phyloP scores from a whole-genome alignment of 164 flowering plant species.

The Nelumbo lutea region DNA sequence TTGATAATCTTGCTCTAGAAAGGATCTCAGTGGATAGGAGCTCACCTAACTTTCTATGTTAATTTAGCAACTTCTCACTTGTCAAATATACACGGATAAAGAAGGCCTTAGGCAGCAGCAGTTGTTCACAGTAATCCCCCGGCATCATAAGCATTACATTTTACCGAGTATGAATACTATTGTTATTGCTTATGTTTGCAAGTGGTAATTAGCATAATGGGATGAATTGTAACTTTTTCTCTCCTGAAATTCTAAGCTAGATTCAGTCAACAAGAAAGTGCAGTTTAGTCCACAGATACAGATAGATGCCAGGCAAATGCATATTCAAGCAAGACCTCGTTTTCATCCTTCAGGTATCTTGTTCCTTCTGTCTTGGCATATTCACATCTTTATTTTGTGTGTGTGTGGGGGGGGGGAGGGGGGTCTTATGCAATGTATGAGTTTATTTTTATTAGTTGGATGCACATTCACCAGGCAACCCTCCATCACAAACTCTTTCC shows the following conservation, averaged over 20 bases:
- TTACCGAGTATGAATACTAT: slow-evolving; percentile 67
- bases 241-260: slow-evolving; percentile 29
- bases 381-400: not conserved
- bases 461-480: slow-evolving; percentile 36
- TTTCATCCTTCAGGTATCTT: slow-evolving; percentile 61
- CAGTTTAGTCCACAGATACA: slow-evolving; percentile 65
- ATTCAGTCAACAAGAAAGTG: slow-evolving; percentile 70
- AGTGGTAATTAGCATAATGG: not conserved
- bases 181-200: slow-evolving; percentile 2
- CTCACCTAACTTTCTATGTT: slow-evolving; percentile 19
- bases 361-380: slow-evolving; percentile 3
- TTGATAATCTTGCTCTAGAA: not conserved
- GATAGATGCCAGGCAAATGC: slow-evolving; percentile 48
- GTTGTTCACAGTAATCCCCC: slow-evolving; percentile 62
- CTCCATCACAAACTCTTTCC: slow-evolving; percentile 74
- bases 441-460: not conserved
- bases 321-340: slow-evolving; percentile 46
- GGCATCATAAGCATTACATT: slow-evolving; percentile 89
- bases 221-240: slow-evolving; percentile 2
- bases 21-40: not conserved
- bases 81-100: slow-evolving; percentile 68
- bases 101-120: slow-evolving; percentile 91
- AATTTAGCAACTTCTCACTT: slow-evolving; percentile 65
- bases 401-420: not conserved
- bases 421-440: not conserved